Base-by-base conservation (phyloP, 2,329 filamentous ascomycete genomes). In the Cladobotryum protrusum region DNA sequence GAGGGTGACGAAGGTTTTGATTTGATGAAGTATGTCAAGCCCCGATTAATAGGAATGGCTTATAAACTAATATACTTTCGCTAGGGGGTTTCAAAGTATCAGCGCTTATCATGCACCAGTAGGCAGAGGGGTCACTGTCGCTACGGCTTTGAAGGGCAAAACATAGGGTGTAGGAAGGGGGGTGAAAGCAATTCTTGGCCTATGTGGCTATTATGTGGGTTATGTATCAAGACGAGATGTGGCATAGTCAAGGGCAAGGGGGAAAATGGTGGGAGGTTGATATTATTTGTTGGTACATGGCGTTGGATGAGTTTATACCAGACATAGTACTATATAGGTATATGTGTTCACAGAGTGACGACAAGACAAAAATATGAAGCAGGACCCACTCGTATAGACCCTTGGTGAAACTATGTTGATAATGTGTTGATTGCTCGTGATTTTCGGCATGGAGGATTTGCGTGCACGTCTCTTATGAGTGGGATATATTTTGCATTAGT, bases 81-180 rank as follows among this genome's bases (percentile, higher is more conserved):
- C 36, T 50, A 82, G 79, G 68, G 82, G 82, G 0, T 85, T 85
- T 57, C 81, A 84, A 62, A 83, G 77, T 54, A 85, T 85, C 46
- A 78, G 79, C 29, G 75, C 79, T 1, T 85, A 81, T 54, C 81
- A 85, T 56, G 77, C 79, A 36, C 75, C 75, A 1, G 72, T 76
- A 9, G 68, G 72, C n/a, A 67, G 70, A 40, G 74, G 74, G 3
- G 62, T 74, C 37, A 64, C 73, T 29, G 68, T 76, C 48, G 67
- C 69, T 17, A 70, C 64, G 24, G 68, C 72, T 5, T 61, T 72
- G 50, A 67, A 69, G 45, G 64, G 66, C 13, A 68, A 62, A 29
- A 20, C 49, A 43, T 52, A 34, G 52, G 18, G 15, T n/a, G 5
- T 19, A 34, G 6, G 6, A 29, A 29, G 24, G 24, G 11, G 24